phyloP scores from a whole-genome alignment of 169 alveolate genomes.

The Cardiosporidium cionae region DNA sequence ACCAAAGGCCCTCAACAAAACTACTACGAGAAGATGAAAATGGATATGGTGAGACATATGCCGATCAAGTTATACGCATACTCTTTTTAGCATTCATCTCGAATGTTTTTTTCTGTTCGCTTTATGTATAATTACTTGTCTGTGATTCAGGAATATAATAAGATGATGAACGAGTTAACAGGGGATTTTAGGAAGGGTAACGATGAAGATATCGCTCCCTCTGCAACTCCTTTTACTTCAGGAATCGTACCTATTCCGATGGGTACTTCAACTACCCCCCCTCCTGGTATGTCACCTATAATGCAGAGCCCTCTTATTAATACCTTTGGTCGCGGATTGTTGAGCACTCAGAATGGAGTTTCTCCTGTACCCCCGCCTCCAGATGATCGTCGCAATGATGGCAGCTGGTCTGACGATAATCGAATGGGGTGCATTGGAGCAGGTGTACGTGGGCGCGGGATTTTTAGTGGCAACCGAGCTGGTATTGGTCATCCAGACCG shows the following conservation, averaged over 20 bases:
- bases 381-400: not conserved
- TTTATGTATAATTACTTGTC: not conserved
- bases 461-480: not conserved
- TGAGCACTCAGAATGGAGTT: too few relatives aligned
- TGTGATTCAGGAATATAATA: slow-evolving; percentile 15
- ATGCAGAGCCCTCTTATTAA: not conserved
- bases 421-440: too few relatives aligned
- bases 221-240: not conserved
- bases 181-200: slow-evolving; percentile 1
- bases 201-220: not conserved
- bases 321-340: not conserved
- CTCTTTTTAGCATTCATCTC: not conserved
- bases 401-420: not conserved
- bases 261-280: not conserved
- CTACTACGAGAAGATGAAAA: slow-evolving; percentile 1
- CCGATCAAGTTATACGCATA: not conserved
- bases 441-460: not conserved
- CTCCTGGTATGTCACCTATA: not conserved
- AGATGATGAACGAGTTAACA: slow-evolving; percentile 25
- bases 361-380: not conserved
- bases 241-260: not conserved
- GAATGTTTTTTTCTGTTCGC: not conserved
- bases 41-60: slow-evolving; percentile 5
- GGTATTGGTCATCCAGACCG: not conserved
- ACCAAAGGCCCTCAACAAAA: not conserved